phyloP scores from a whole-genome alignment of 2,329 filamentous ascomycete genomes.

The Hirsutella rhossiliensis region DNA sequence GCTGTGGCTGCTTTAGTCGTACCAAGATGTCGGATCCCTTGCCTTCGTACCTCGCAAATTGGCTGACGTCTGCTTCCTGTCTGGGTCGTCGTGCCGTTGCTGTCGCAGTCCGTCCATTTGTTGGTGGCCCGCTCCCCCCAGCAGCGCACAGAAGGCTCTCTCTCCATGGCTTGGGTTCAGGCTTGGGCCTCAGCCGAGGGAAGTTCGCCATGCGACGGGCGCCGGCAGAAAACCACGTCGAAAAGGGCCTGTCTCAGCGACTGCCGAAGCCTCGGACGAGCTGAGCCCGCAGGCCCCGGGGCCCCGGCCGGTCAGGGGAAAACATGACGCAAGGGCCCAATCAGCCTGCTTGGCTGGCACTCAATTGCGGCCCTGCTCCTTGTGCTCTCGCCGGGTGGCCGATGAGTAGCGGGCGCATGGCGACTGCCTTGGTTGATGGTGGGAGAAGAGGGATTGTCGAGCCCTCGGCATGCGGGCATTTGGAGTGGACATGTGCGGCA shows the following conservation, averaged over 20 bases:
- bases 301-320: background rate
- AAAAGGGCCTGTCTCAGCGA: background rate
- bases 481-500: no score
- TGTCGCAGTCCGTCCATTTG: background rate
- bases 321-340: background rate
- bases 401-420: background rate
- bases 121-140: background rate
- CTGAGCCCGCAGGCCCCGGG: background rate
- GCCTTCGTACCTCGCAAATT: background rate
- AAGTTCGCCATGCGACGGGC: background rate
- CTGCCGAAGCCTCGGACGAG: background rate
- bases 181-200: background rate
- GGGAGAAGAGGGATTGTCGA: no score
- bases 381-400: background rate
- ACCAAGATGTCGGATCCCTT: constrained; percentile 4
- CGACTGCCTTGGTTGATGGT: background rate
- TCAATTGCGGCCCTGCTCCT: background rate
- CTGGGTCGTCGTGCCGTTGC: no score
- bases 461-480: no score
- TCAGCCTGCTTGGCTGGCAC: background rate
- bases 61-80: no score
- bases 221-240: background rate
- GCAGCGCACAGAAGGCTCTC: background rate
- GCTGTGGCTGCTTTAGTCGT: constrained; percentile 5
- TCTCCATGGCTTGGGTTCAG: background rate